A percentile compares a stretch with the other conserved stretches of the same genome.
These are phyloP conservation scores for Tulasnella sp. DNA, from an alignment of 768 basidiomycete genomes.

Conservation along the genomic window DNA sequence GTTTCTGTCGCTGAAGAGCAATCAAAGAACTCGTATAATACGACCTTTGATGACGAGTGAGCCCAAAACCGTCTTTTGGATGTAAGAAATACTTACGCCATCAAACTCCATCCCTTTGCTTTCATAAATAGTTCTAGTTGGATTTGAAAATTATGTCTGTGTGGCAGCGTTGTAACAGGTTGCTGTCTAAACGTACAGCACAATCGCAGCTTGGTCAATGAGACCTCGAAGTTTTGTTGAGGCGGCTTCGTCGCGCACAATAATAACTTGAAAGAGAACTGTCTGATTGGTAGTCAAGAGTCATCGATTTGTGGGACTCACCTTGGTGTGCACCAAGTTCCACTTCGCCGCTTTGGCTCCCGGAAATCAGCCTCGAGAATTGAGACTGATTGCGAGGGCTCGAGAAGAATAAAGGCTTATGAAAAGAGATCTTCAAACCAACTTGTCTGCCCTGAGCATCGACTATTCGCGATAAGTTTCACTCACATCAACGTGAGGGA, in stretches of 20 bases:
- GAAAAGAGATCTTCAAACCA: not conserved
- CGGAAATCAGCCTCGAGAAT: not conserved
- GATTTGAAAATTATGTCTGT: no score
- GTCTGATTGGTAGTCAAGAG: no score
- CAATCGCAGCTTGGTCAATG: not conserved
- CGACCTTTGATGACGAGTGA: slow-evolving; percentile 45
- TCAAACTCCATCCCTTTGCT: slow-evolving; percentile 67
- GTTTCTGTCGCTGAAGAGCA: slow-evolving; percentile 50
- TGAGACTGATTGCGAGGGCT: not conserved
- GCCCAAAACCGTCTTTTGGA: not conserved
- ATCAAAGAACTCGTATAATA: slow-evolving; percentile 70
- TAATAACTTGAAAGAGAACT: no score
- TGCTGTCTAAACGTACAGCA: not conserved
- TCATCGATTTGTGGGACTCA: not conserved
- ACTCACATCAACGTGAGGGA: slow-evolving; percentile 40
- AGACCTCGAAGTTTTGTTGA: not conserved
- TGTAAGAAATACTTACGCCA: slow-evolving; percentile 43
- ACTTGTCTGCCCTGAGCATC: no score
- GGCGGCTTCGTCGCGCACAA: not conserved
- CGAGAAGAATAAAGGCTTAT: slow-evolving; percentile 9
- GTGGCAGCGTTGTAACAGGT: no score
- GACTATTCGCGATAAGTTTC: no score
- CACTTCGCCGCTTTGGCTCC: not conserved
- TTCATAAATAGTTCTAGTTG: slow-evolving; percentile 42
- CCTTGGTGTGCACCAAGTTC: not conserved